These are phyloP conservation scores for Salix purpurea DNA, from an alignment of 345 rosid genomes.

Conservation along the genomic window DNA sequence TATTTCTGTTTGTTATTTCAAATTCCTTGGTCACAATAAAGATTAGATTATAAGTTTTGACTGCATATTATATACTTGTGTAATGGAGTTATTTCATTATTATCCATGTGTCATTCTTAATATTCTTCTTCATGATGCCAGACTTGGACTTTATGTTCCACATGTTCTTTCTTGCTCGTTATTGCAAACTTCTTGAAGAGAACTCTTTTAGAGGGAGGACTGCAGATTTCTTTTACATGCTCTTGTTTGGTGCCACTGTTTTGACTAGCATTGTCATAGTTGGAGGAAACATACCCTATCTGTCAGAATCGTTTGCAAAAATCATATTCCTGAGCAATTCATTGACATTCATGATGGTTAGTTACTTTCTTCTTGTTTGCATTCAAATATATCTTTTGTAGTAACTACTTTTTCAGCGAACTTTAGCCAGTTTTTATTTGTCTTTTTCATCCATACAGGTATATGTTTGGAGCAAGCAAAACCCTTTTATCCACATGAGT, in stretches of 20 bases:
- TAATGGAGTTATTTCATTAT: neutral
- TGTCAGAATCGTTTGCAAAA: constrained; percentile 83
- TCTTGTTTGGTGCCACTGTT: constrained; percentile 86
- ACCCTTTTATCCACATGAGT: constrained; percentile 97
- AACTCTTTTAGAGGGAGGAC: constrained; percentile 97
- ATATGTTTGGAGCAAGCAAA: constrained; percentile 98
- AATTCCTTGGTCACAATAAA: neutral
- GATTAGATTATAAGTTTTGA: neutral
- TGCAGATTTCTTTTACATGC: constrained; percentile 98
- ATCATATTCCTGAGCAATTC: constrained; percentile 98
- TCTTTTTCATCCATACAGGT: constrained; percentile 39
- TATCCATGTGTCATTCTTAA: neutral
- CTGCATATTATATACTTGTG: neutral
- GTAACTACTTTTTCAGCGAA: neutral
- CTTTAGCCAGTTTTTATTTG: neutral
- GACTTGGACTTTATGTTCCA: constrained; percentile 98
- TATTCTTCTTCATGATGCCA: constrained; percentile 25
- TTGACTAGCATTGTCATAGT: constrained; percentile 79
- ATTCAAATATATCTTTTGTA: constrained; percentile 1
- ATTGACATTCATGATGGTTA: constrained; percentile 97
- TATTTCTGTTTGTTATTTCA: neutral
- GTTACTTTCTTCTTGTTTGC: constrained; percentile 20
- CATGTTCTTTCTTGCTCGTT: constrained; percentile 97
- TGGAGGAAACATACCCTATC: constrained; percentile 92
- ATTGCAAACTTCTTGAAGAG: constrained; percentile 98